phyloP scores from a whole-genome alignment of 176 grass and related monocot species.

The Avena eriantha region DNA sequence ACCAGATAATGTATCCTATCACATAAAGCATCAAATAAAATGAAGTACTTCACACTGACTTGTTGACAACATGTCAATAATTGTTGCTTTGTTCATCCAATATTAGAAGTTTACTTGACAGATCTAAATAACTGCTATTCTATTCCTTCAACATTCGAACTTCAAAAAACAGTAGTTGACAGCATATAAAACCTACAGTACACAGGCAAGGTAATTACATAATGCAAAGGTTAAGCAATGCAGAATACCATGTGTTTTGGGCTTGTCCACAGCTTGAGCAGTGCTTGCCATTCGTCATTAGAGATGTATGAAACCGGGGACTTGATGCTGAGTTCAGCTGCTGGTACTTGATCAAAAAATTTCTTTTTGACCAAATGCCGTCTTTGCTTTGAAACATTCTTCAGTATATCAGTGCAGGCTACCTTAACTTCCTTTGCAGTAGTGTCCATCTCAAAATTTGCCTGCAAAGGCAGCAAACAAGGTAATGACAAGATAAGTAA shows the following conservation, averaged over 20 bases:
- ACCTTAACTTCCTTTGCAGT: neutral
- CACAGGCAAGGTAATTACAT: too few relatives aligned
- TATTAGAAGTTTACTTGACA: too few relatives aligned
- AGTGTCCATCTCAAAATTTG: neutral
- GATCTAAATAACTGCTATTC: too few relatives aligned
- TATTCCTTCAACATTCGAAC: too few relatives aligned
- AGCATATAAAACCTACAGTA: too few relatives aligned
- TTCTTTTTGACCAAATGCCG: neutral
- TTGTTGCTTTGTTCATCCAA: too few relatives aligned
- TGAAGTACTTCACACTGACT: too few relatives aligned
- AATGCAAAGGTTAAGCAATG: too few relatives aligned
- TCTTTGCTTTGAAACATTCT: neutral
- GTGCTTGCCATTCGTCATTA: neutral
- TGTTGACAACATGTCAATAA: too few relatives aligned
- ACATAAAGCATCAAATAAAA: too few relatives aligned
- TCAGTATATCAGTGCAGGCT: neutral
- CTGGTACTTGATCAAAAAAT: neutral
- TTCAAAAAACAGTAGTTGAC: too few relatives aligned
- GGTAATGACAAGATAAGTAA: neutral
- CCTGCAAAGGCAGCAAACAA: neutral
- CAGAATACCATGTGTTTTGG: neutral
- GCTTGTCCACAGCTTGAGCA: neutral
- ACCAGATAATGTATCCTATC: too few relatives aligned
- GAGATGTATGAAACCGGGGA: neutral
- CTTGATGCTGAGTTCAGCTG: neutral